Evolutionary conservation across 202 grass and related monocot species (phyloP), one percentile per base, ranked within the genome.

Genomic region (Carex sylvatica): DNA sequence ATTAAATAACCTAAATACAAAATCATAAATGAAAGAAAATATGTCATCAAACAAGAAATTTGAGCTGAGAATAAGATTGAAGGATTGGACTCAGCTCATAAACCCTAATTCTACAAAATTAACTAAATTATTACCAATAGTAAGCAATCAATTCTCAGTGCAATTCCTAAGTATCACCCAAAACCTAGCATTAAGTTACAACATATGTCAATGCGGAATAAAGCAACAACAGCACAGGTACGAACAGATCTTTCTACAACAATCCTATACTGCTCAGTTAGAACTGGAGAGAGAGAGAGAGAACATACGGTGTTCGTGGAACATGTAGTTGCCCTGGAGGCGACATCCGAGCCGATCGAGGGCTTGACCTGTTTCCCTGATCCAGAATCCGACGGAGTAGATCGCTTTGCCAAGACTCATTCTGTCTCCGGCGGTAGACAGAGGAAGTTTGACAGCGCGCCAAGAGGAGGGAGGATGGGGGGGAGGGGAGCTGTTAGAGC

Each of bases 351-450:
- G 78, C 73, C 93, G 93, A 79, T 95, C 93, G 79, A 95, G 62
- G 69, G 93, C 93, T 81, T 95, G 93, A 61, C 93, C 93, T 53
- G 93, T 92, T 84, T 92, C 93, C 81, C 90, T 87, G 88, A 95
- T 88, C 93, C 90, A 95, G 88, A 95, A 92, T 51, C 93, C 93
- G 36, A 95, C 88, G 79, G 90, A 73, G 86, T 95, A 95, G 75
- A 95, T 83, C 82, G 90, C 88, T 83, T 95, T 95, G 51, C 91
- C 88, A 74, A 93, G 42, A 69, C 87, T 87, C 55, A 86, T 83
- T 89, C 90, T 86, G 80, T 88, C 87, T 46, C 87, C 44, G 18
- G 87, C 52, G 42, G 61, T 6, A 53, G 46, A 74, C 46, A 74
- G 70, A 52, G 46, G 14, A 18, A 26, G 6, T 24, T 51, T 22